Evolutionary conservation across 2,329 filamentous ascomycete genomes (phyloP).

Genomic region (Fusarium globosum): DNA sequence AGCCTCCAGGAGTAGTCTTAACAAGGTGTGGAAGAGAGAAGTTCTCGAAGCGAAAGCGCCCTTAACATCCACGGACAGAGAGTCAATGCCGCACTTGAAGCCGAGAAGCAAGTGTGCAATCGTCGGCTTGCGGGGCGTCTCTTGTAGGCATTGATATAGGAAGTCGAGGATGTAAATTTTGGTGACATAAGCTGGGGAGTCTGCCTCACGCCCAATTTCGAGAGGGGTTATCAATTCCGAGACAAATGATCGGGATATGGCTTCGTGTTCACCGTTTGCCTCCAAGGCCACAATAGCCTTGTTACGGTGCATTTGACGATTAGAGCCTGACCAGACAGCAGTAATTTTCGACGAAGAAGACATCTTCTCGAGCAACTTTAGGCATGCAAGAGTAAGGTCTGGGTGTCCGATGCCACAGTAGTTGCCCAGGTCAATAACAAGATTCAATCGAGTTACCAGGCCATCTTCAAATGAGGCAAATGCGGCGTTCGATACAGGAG

Average conservation of each 20-base stretch:
- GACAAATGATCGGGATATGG: constrained; percentile 80
- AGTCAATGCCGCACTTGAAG: constrained; percentile 80
- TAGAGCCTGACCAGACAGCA: constrained; percentile 71
- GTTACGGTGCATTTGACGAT: constrained; percentile 75
- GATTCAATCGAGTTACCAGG: constrained; percentile 79
- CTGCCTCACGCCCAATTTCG: constrained; percentile 77
- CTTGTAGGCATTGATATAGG: constrained; percentile 80
- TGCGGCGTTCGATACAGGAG: constrained; percentile 73
- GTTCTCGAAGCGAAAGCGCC: constrained; percentile 76
- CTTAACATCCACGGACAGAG: constrained; percentile 73
- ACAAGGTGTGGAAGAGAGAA: constrained; percentile 86
- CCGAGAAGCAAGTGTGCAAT: constrained; percentile 92
- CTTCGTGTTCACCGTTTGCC: constrained; percentile 80
- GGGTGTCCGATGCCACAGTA: constrained; percentile 89
- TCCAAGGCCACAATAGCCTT: constrained; percentile 91
- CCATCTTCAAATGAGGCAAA: constrained; percentile 94
- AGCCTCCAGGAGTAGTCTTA: constrained; percentile 76
- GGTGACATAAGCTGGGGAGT: constrained; percentile 79
- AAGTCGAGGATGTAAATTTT: constrained; percentile 90
- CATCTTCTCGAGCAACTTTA: constrained; percentile 86
- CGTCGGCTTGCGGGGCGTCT: constrained; percentile 80
- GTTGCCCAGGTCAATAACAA: constrained; percentile 85
- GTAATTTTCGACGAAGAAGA: constrained; percentile 85
- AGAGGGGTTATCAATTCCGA: constrained; percentile 74
- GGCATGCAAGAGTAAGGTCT: constrained; percentile 80